phyloP scores from a whole-genome alignment of 2,329 filamentous ascomycete species.

The Xylariaceae sp. region DNA sequence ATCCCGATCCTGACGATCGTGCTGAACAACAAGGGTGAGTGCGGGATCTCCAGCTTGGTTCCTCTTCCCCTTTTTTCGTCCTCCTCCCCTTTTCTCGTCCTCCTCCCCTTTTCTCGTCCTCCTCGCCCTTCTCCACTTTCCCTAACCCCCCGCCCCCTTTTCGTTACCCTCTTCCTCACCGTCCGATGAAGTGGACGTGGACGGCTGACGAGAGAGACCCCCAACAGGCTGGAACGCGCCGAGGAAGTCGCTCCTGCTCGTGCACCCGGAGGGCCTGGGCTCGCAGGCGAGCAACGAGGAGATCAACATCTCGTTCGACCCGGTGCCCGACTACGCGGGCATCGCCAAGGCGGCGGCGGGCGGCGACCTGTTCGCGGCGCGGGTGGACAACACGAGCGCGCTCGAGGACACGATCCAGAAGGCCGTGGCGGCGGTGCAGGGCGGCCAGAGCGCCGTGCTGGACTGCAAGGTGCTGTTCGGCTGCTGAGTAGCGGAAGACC shows the following conservation, averaged over 20 bases:
- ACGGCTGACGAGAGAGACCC: slow-evolving; percentile 1
- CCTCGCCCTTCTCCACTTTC: neutral
- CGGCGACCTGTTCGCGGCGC: slow-evolving; percentile 43
- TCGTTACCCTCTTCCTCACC: neutral
- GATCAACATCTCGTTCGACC: slow-evolving; percentile 54
- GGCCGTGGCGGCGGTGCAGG: slow-evolving; percentile 43
- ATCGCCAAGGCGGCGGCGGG: slow-evolving; percentile 54
- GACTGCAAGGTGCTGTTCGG: slow-evolving; percentile 43
- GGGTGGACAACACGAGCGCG: slow-evolving; percentile 37
- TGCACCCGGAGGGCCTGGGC: slow-evolving; percentile 50
- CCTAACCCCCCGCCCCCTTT: neutral
- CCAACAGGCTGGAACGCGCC: slow-evolving; percentile 50
- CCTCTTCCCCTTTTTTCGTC: neutral
- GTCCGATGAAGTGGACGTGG: neutral
- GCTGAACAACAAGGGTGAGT: slow-evolving; percentile 47
- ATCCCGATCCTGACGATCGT: slow-evolving; percentile 49
- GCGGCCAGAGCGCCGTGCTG: slow-evolving; percentile 44
- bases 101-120: neutral
- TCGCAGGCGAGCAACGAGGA: slow-evolving; percentile 52
- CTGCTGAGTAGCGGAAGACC: slow-evolving; percentile 31
- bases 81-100: neutral
- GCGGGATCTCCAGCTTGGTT: no score
- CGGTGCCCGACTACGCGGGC: slow-evolving; percentile 50
- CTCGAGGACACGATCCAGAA: slow-evolving; percentile 40
- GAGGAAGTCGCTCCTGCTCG: slow-evolving; percentile 46